A percentile compares a stretch with the other conserved stretches of the same genome.
Evolutionary conservation across 2,329 filamentous ascomycete species (phyloP).

Genomic region (Penicillium palitans): DNA sequence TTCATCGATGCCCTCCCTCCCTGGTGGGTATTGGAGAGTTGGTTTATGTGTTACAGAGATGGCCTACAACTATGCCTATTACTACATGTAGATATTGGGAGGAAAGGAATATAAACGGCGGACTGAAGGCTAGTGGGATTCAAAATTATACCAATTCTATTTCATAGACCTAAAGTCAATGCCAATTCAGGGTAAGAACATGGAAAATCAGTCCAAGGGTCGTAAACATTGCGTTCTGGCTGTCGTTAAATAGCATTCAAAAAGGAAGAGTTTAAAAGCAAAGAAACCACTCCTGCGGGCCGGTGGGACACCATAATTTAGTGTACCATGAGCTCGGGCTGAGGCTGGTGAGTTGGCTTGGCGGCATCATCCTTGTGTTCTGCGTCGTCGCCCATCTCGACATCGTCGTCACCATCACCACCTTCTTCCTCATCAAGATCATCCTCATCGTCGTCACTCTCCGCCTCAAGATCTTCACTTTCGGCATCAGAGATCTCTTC

Average conservation of each 20-base stretch:
- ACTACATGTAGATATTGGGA: background rate
- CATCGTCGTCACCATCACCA: conserved; percentile 58
- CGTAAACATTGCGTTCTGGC: conserved; percentile 34
- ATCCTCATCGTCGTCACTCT: conserved; percentile 71
- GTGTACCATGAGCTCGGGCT: conserved; percentile 51
- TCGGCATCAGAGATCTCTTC: conserved; percentile 73
- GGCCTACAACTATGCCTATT: background rate
- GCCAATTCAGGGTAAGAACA: conserved; percentile 16
- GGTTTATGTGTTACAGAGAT: background rate
- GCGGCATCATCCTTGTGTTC: conserved; percentile 40
- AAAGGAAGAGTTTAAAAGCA: conserved; percentile 13
- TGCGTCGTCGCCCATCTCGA: conserved; percentile 59
- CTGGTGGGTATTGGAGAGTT: no score
- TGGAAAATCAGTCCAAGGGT: conserved; percentile 23
- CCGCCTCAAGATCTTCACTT: conserved; percentile 76
- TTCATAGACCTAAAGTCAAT: conserved; percentile 28
- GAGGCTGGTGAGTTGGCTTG: conserved; percentile 37
- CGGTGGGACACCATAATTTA: conserved; percentile 24
- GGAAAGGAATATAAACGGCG: background rate
- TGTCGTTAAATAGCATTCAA: conserved; percentile 33
- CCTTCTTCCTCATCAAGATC: conserved; percentile 65
- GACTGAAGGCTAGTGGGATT: background rate
- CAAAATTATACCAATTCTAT: conserved; percentile 27
- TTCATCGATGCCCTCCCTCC: background rate
- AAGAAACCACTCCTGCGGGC: conserved; percentile 7